Evolutionary conservation across 2,329 filamentous ascomycete species (phyloP).

Genomic region (Clonostachys rhizophaga): DNA sequence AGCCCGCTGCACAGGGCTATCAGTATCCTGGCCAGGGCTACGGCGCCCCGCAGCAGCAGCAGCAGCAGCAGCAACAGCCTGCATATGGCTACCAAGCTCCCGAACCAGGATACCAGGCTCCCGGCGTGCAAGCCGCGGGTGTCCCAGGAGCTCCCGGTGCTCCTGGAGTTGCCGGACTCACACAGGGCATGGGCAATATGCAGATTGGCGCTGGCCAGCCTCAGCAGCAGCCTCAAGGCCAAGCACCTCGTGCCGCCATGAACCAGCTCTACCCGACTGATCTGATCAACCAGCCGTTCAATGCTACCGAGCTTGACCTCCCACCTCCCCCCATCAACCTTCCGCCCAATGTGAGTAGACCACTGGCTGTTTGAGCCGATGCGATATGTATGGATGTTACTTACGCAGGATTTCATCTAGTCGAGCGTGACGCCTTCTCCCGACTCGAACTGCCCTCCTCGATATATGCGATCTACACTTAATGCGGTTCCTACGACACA

Average conservation of each 20-base stretch:
- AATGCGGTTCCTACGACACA: conserved; percentile 92
- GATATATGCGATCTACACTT: conserved; percentile 92
- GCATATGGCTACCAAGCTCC: conserved; percentile 60
- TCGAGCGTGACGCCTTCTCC: conserved; percentile 88
- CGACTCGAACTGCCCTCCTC: conserved; percentile 83
- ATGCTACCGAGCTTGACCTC: conserved; percentile 85
- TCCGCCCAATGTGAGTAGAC: conserved; percentile 75
- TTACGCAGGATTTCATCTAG: conserved; percentile 34
- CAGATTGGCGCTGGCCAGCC: conserved; percentile 54
- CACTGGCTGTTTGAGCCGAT: not conserved
- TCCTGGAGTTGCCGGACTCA: conserved; percentile 65
- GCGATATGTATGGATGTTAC: conserved; percentile 25
- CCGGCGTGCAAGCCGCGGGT: conserved; percentile 26
- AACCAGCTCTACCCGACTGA: conserved; percentile 94
- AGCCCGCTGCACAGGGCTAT: conserved; percentile 26
- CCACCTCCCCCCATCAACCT: conserved; percentile 88
- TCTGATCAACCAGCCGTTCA: conserved; percentile 87
- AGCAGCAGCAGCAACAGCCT: conserved; percentile 25
- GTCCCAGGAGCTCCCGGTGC: conserved; percentile 13
- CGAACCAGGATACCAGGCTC: conserved; percentile 59
- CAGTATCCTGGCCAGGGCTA: conserved; percentile 26
- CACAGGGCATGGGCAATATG: conserved; percentile 82
- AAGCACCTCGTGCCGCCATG: conserved; percentile 44
- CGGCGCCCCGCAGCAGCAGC: conserved; percentile 20
- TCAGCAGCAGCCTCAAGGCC: conserved; percentile 41